Conservation (phyloP, 2,329 filamentous ascomycete genomes). For the Microdochium nivale region DNA sequence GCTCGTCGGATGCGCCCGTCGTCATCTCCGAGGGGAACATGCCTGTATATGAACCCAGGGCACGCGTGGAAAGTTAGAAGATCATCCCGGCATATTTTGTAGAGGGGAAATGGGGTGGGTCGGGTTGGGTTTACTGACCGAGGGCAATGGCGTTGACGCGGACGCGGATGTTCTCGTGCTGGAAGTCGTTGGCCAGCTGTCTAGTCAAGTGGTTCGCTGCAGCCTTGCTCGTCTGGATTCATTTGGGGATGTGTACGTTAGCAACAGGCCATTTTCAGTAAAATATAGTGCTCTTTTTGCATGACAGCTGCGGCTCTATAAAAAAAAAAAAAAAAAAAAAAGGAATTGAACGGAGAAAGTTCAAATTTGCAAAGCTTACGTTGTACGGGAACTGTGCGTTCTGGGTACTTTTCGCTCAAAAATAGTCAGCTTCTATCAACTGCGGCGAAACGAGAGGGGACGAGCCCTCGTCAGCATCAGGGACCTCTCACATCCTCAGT, state of each 20-base stretch:
- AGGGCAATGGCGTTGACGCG: constrained; percentile 18
- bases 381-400: constrained; percentile 17
- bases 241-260: neutral
- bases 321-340: neutral
- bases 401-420: constrained; percentile 8
- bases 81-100: neutral
- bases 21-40: constrained; percentile 21
- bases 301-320: no score
- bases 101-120: neutral
- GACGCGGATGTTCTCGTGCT: constrained; percentile 16
- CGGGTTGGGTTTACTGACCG: constrained; percentile 7
- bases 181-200: constrained; percentile 17
- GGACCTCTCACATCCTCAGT: constrained; percentile 30
- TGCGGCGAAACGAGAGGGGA: neutral
- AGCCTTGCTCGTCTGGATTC: constrained; percentile 13
- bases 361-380: constrained; percentile 5
- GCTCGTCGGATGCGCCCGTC: constrained; percentile 9
- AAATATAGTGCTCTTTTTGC: no score
- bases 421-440: neutral
- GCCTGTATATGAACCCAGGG: no score
- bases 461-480: no score
- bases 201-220: constrained; percentile 15
- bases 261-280: neutral
- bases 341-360: neutral
- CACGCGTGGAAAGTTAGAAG: neutral